A percentile compares a stretch with the other conserved stretches of the same genome.
Evolutionary conservation across 805 yeast genomes (phyloP).

Genomic region (Vanderwaltozyma tropicalis): DNA sequence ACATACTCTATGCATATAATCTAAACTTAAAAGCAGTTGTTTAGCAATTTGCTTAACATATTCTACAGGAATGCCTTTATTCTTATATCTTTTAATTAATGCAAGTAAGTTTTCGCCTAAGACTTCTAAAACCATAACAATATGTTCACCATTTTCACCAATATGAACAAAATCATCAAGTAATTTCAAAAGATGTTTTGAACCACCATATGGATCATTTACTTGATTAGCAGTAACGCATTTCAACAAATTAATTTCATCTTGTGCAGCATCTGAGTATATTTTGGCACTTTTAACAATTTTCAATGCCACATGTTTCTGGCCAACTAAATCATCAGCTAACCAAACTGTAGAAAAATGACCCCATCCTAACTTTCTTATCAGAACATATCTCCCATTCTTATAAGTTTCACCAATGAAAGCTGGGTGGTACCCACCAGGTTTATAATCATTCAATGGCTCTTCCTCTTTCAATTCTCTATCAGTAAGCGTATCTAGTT

Average conservation of each 20-base stretch:
- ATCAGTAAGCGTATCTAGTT: not conserved
- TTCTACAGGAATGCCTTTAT: slow-evolving; percentile 62
- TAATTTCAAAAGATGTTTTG: slow-evolving; percentile 66
- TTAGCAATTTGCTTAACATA: slow-evolving; percentile 78
- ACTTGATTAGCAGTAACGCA: slow-evolving; percentile 34
- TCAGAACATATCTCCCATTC: slow-evolving; percentile 64
- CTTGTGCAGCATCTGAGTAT: slow-evolving; percentile 88
- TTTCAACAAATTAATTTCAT: slow-evolving; percentile 75
- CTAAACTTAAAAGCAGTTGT: slow-evolving; percentile 61
- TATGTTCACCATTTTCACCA: slow-evolving; percentile 88
- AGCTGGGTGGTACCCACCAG: slow-evolving; percentile 95
- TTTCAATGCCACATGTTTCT: slow-evolving; percentile 83
- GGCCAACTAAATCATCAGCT: slow-evolving; percentile 48
- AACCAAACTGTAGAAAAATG: slow-evolving; percentile 95
- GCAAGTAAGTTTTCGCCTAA: slow-evolving; percentile 88
- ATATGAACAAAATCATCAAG: slow-evolving; percentile 75
- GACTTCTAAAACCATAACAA: slow-evolving; percentile 96
- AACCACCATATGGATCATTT: slow-evolving; percentile 36
- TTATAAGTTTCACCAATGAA: slow-evolving; percentile 77
- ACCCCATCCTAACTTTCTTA: slow-evolving; percentile 96
- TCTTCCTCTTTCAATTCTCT: slow-evolving; percentile 53
- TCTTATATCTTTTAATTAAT: slow-evolving; percentile 63
- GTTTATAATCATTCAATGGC: slow-evolving; percentile 69
- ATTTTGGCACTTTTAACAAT: slow-evolving; percentile 84
- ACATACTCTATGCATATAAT: slow-evolving; percentile 51